These are phyloP conservation scores for Takakia lepidozioides DNA, from an alignment of 225 moss, liverwort and hornwort species.

Conservation along the genomic window DNA sequence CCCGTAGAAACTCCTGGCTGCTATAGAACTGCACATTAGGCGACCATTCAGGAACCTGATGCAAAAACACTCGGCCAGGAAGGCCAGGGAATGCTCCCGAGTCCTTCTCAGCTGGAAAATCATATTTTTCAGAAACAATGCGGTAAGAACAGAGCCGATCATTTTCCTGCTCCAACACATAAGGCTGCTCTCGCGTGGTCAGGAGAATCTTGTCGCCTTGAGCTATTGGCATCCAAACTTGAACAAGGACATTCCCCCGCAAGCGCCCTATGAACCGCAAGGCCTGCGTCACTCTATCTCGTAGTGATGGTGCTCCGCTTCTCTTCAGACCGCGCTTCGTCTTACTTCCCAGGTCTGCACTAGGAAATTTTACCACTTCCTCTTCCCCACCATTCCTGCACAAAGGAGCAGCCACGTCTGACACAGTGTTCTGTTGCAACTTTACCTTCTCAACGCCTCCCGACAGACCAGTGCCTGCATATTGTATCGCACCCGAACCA, in stretches of 20 bases:
- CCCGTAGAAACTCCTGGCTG: slow-evolving; percentile 68
- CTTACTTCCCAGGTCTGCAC: too few relatives aligned
- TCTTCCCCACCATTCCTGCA: too few relatives aligned
- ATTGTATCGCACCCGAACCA: too few relatives aligned
- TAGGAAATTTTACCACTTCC: too few relatives aligned
- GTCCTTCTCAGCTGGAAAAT: slow-evolving; percentile 69
- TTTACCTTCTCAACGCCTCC: too few relatives aligned
- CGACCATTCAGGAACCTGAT: slow-evolving; percentile 78
- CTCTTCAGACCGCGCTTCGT: too few relatives aligned
- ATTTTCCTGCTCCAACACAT: slow-evolving; percentile 41
- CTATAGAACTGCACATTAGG: slow-evolving; percentile 96
- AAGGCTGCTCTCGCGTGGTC: slow-evolving; percentile 79
- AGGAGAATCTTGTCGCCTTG: slow-evolving; percentile 44
- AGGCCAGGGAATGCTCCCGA: slow-evolving; percentile 56
- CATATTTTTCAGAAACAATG: slow-evolving; percentile 64
- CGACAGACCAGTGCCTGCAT: too few relatives aligned
- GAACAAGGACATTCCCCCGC: slow-evolving; percentile 50
- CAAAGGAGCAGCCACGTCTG: too few relatives aligned
- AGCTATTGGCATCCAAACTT: slow-evolving; percentile 81
- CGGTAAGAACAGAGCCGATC: slow-evolving; percentile 61
- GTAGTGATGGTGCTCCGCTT: neutral
- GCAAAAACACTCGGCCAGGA: slow-evolving; percentile 75
- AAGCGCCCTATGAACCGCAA: slow-evolving; percentile 31
- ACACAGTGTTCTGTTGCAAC: too few relatives aligned
- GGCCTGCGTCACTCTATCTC: slow-evolving; percentile 41